phyloP scores from a whole-genome alignment of 352 stramenopile species.

The Globisporangium spinosum region DNA sequence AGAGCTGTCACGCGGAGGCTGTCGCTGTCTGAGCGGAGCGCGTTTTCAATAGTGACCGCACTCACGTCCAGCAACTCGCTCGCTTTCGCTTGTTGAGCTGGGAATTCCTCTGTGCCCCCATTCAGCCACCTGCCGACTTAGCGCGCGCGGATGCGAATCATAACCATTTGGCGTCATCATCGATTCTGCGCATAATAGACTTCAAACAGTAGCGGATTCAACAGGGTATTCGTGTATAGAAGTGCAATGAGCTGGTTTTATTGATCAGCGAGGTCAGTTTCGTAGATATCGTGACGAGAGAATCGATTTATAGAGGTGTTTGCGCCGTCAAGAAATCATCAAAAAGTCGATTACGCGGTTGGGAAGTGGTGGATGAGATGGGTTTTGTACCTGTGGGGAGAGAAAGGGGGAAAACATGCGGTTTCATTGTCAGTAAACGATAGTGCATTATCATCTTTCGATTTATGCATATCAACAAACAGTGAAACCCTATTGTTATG shows the following conservation, averaged over 20 bases:
- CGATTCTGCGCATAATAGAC: not conserved
- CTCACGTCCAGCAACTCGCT: not conserved
- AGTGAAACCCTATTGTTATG: too few species aligned
- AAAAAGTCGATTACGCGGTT: not conserved
- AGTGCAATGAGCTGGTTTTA: not conserved
- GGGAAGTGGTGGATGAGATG: slow-evolving; percentile 1
- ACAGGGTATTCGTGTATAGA: not conserved
- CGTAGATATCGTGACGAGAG: not conserved
- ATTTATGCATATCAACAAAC: not conserved
- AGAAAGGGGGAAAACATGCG: not conserved
- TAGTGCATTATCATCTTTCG: not conserved
- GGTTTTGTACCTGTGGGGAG: not conserved
- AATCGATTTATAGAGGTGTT: not conserved
- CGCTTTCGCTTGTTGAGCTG: not conserved
- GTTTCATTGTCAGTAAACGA: not conserved
- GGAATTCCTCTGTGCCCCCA: not conserved
- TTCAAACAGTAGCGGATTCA: not conserved
- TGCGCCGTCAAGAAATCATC: not conserved
- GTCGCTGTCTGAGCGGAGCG: not conserved
- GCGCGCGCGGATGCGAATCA: not conserved
- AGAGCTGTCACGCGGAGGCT: not conserved
- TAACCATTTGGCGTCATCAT: slow-evolving; percentile 6
- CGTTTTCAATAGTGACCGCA: slow-evolving; percentile 2
- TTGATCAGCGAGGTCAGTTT: not conserved
- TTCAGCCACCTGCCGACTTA: not conserved